Conservation (phyloP, 2,329 filamentous ascomycete species). For the Colletotrichum incanum region DNA sequence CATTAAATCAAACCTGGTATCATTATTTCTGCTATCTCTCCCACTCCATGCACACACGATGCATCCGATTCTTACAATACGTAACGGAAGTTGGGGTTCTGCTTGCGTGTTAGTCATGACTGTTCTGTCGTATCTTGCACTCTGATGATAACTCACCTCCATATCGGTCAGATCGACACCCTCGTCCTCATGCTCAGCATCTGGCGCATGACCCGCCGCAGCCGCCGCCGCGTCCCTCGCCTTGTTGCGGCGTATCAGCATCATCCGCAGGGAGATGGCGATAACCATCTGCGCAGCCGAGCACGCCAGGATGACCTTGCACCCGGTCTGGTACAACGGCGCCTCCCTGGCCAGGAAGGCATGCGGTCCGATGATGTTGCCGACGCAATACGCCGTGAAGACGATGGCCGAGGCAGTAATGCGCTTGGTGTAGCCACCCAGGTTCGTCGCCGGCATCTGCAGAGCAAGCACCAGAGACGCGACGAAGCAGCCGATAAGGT, state of each 20-base stretch:
- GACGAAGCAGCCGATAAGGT: conserved; percentile 65
- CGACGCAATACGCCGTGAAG: conserved; percentile 61
- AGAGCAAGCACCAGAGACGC: conserved; percentile 67
- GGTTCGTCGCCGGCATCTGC: conserved; percentile 65
- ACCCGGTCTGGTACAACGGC: conserved; percentile 66
- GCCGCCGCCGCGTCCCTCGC: conserved; percentile 53
- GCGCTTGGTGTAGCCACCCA: conserved; percentile 65
- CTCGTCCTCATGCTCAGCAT: conserved; percentile 47
- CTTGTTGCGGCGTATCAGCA: conserved; percentile 57
- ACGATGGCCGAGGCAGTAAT: conserved; percentile 62
- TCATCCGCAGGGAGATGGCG: conserved; percentile 52
- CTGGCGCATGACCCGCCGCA: conserved; percentile 19
- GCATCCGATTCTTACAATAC: conserved; percentile 42
- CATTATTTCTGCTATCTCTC: background rate
- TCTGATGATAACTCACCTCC: conserved; percentile 49
- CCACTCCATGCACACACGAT: background rate
- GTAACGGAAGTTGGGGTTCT: conserved; percentile 51
- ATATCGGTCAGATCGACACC: conserved; percentile 57
- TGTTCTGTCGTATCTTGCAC: background rate
- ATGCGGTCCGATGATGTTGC: conserved; percentile 64
- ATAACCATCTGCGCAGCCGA: conserved; percentile 58
- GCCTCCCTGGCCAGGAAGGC: conserved; percentile 62
- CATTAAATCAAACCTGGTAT: background rate
- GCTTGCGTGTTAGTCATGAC: conserved; percentile 5
- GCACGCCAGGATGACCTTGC: conserved; percentile 65